A percentile compares a stretch with the other conserved stretches of the same genome.
Evolutionary conservation across 176 grass and related monocot genomes (phyloP).

Genomic region (Thinopyrum elongatum): DNA sequence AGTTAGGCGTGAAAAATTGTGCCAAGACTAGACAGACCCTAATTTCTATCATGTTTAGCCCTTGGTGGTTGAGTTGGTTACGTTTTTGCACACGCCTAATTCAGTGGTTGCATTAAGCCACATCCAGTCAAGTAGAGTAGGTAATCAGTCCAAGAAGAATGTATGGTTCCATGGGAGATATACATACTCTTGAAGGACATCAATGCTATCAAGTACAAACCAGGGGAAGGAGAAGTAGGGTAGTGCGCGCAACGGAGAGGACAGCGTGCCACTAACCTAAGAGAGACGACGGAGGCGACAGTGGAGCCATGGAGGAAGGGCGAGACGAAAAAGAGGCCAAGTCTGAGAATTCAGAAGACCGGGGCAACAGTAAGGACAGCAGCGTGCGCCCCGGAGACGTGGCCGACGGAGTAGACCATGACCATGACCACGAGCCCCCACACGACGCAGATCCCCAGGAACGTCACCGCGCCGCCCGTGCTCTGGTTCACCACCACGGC

Average conservation of each 20-base stretch:
- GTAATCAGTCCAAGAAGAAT: conserved; percentile 28
- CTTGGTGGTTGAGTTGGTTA: conserved; percentile 2
- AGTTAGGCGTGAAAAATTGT: conserved; percentile 25
- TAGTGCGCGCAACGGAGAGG: neutral
- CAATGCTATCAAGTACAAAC: neutral
- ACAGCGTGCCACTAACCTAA: neutral
- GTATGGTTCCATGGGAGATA: neutral
- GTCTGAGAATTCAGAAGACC: conserved; percentile 15
- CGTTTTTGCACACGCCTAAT: neutral
- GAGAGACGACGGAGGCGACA: neutral
- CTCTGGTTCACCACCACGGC: conserved; percentile 71
- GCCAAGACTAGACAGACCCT: neutral
- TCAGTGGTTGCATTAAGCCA: neutral
- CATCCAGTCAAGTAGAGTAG: conserved; percentile 6
- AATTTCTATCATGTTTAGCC: neutral
- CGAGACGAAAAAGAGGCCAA: neutral
- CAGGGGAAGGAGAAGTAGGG: neutral
- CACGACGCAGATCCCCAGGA: conserved; percentile 74
- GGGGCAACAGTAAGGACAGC: neutral
- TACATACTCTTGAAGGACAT: neutral
- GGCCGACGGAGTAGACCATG: conserved; percentile 83
- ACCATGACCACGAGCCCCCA: conserved; percentile 92
- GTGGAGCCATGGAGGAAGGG: conserved; percentile 45
- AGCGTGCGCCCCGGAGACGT: too few relatives aligned
- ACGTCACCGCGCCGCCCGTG: conserved; percentile 58